Base-by-base conservation (phyloP, 129 eudicot genomes). In the Flaveria ramosissima region DNA sequence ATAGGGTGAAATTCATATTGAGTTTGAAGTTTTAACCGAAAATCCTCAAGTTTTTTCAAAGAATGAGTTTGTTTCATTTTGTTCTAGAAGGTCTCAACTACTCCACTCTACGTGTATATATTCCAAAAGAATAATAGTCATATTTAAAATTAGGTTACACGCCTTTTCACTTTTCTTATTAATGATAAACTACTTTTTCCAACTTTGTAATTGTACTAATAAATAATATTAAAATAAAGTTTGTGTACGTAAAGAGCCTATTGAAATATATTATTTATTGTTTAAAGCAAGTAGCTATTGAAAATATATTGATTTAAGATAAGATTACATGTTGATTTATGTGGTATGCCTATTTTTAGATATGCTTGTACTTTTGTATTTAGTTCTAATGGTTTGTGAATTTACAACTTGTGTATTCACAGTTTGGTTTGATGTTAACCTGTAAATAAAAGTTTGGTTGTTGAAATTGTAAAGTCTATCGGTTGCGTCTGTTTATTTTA, bases 61-160 rank as follows among this genome's bases (percentile, higher is more conserved):
- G 17, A 36, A n/a, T 66, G 26, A 66, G 26, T 26, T 19, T 66
- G 20, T 66, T 39, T 39, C 71, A 17, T 79, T 79, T 63, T 79
- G 74, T 72, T 79, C 83, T 79, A 72, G 83, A 79, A 79, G 74
- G 36, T 79, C 68, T 79, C 83, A 79, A 72, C 83, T 24, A 79
- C 83, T 64, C 83, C 83, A 79, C 78, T 79, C 39, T 73, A 39
- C 26, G n/a, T 11, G 41, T 32, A 69, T 61, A 51, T 51, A 48
- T 23, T 27, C 21, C 19, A 9, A 4, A 9, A 7, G 47, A 63
- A 62, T 39, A 47, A 16, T 62, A 27, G 63, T 75, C 20, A 0
- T 27, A 62, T 17, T 26, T 46, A 4, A 12, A 16, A 17, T 27
- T 64, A 15, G 47, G 21, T 45, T 46, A 69, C 73, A 45, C 57